A percentile compares a stretch with the other conserved stretches of the same genome.
Conservation (phyloP, 2,329 filamentous ascomycete species). For the Alternaria sp. region DNA sequence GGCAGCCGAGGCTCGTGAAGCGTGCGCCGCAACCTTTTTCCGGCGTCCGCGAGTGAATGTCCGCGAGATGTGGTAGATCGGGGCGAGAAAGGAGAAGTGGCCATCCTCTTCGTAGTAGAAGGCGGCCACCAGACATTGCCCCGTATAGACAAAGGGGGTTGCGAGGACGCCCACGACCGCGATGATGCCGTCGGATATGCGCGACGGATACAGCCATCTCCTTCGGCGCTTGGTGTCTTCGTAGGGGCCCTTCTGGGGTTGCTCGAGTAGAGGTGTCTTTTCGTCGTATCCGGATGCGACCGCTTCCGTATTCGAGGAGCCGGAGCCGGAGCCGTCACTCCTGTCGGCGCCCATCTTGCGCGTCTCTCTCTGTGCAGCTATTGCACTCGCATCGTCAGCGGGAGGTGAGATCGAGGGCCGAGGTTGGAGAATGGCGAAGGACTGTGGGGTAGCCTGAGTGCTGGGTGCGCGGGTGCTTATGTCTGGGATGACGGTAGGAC, state of each 20-base stretch:
- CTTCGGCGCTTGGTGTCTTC: constrained; percentile 46
- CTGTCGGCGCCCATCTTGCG: constrained; percentile 38
- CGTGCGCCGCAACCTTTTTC: constrained; percentile 37
- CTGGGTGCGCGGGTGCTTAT: constrained; percentile 3
- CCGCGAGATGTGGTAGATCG: constrained; percentile 67
- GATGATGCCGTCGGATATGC: constrained; percentile 73
- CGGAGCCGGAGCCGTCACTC: constrained; percentile 23
- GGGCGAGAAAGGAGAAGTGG: constrained; percentile 77
- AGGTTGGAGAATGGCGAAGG: constrained; percentile 51
- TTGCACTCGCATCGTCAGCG: constrained; percentile 45
- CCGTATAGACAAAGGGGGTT: constrained; percentile 78
- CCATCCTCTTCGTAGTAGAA: constrained; percentile 85
- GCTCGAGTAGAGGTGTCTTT: constrained; percentile 69
- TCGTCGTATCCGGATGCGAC: constrained; percentile 61
- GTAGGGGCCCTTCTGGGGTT: constrained; percentile 32
- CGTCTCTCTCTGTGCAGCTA: constrained; percentile 37
- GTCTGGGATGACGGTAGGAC: neutral
- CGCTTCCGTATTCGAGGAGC: constrained; percentile 34
- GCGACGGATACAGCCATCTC: constrained; percentile 65
- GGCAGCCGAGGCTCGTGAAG: constrained; percentile 34
- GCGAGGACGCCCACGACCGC: constrained; percentile 80
- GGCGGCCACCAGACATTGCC: constrained; percentile 79
- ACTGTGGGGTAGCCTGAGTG: constrained; percentile 12
- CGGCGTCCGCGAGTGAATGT: constrained; percentile 53
- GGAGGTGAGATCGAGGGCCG: constrained; percentile 25